Evolutionary conservation across 2,329 filamentous ascomycete genomes (phyloP).

Genomic region (Biscogniauxia mediterranea): DNA sequence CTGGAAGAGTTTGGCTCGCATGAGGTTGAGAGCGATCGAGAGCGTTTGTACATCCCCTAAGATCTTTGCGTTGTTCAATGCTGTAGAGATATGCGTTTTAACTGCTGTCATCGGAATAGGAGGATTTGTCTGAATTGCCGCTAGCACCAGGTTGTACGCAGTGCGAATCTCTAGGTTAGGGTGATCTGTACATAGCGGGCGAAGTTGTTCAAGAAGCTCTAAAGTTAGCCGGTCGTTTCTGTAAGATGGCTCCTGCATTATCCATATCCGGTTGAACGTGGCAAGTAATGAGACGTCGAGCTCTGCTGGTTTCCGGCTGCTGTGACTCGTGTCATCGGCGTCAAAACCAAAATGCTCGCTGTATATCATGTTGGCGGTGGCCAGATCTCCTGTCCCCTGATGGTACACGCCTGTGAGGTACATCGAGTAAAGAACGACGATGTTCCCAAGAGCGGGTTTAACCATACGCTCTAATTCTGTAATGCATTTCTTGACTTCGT

Average conservation of each 20-base stretch:
- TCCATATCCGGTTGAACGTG: slow-evolving; percentile 67
- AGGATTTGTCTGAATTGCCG: slow-evolving; percentile 62
- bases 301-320: slow-evolving; percentile 49
- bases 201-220: slow-evolving; percentile 62
- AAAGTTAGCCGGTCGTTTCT: slow-evolving; percentile 58
- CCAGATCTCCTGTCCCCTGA: slow-evolving; percentile 73
- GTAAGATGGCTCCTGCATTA: slow-evolving; percentile 63
- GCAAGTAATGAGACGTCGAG: slow-evolving; percentile 66
- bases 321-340: slow-evolving; percentile 36
- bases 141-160: slow-evolving; percentile 73
- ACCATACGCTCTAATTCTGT: slow-evolving; percentile 49
- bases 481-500: slow-evolving; percentile 58
- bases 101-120: slow-evolving; percentile 69
- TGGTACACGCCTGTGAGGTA: slow-evolving; percentile 76
- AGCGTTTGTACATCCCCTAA: slow-evolving; percentile 76
- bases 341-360: slow-evolving; percentile 58
- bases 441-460: slow-evolving; percentile 40
- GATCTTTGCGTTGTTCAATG: slow-evolving; percentile 66
- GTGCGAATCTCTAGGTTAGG: slow-evolving; percentile 73
- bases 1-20: slow-evolving; percentile 79
- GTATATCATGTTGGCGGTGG: slow-evolving; percentile 67
- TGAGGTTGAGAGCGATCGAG: slow-evolving; percentile 80
- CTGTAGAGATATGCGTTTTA: slow-evolving; percentile 74
- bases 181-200: slow-evolving; percentile 66
- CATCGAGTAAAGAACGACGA: slow-evolving; percentile 54